Evolutionary conservation across 306 rosid species (phyloP).

Genomic region (Begonia fuchsioides): DNA sequence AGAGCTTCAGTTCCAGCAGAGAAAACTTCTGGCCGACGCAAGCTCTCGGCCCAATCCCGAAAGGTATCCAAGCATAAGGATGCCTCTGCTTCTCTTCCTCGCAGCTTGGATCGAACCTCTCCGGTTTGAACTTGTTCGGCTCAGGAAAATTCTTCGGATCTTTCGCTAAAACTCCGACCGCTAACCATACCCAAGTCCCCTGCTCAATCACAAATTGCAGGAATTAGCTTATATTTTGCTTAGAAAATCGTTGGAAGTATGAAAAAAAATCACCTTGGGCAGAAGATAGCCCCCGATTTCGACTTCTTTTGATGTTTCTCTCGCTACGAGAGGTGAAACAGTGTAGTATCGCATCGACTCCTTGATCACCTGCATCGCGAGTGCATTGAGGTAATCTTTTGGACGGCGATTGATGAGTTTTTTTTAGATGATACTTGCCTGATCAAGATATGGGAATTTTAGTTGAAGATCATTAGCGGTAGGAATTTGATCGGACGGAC

Average conservation of each 20-base stretch:
- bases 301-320: constrained; percentile 71
- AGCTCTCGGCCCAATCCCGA: constrained; percentile 84
- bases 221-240: no score
- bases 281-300: constrained; percentile 90
- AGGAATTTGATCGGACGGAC: constrained; percentile 37
- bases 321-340: constrained; percentile 82
- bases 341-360: constrained; percentile 74
- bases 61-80: constrained; percentile 74
- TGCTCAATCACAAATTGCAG: constrained; percentile 14
- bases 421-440: constrained; percentile 19
- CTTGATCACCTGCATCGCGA: constrained; percentile 56
- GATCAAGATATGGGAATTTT: constrained; percentile 76
- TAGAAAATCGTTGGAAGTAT: neutral
- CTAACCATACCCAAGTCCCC: constrained; percentile 99
- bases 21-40: constrained; percentile 87
- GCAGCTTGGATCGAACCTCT: constrained; percentile 67
- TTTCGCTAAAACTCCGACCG: constrained; percentile 79
- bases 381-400: constrained; percentile 1
- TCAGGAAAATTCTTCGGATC: constrained; percentile 75
- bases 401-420: neutral
- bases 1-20: constrained; percentile 67
- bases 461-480: constrained; percentile 58
- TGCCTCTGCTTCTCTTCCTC: constrained; percentile 74
- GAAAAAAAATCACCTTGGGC: constrained; percentile 47
- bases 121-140: constrained; percentile 87